Conservation (phyloP, 305 asterid genomes). For the Fraxinus nigra region DNA sequence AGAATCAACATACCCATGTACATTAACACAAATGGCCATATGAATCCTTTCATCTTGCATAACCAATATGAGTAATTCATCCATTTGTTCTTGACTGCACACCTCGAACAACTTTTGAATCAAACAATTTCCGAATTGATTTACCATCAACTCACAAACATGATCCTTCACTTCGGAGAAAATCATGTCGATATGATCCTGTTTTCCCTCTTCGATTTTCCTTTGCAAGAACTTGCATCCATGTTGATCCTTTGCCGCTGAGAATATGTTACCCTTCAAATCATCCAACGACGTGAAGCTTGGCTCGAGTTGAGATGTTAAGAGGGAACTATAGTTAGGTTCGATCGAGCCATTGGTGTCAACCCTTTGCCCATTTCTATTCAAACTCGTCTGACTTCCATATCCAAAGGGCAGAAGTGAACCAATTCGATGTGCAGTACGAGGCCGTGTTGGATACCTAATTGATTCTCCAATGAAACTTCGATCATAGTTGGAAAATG, state of each 20-base stretch:
- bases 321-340: background rate
- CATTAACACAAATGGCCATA: slow-evolving; percentile 19
- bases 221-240: slow-evolving; percentile 46
- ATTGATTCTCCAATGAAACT: background rate
- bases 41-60: slow-evolving; percentile 11
- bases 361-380: background rate
- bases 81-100: slow-evolving; percentile 42
- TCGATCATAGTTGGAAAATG: background rate
- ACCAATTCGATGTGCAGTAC: background rate
- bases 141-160: slow-evolving; percentile 35
- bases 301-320: background rate
- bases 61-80: slow-evolving; percentile 17
- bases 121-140: slow-evolving; percentile 42
- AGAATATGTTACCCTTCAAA: slow-evolving; percentile 22
- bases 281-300: slow-evolving; percentile 15
- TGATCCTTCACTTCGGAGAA: slow-evolving; percentile 34
- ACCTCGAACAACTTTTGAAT: slow-evolving; percentile 41
- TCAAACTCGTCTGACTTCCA: background rate
- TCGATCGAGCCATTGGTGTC: background rate
- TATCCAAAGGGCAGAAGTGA: background rate
- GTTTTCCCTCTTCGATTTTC: slow-evolving; percentile 35
- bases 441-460: background rate
- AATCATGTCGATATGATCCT: slow-evolving; percentile 31
- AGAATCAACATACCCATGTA: slow-evolving; percentile 25
- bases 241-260: slow-evolving; percentile 35